These are phyloP conservation scores for Ceratocystiopsis brevicomis DNA, from an alignment of 2,329 filamentous ascomycete species.

Conservation along the genomic window DNA sequence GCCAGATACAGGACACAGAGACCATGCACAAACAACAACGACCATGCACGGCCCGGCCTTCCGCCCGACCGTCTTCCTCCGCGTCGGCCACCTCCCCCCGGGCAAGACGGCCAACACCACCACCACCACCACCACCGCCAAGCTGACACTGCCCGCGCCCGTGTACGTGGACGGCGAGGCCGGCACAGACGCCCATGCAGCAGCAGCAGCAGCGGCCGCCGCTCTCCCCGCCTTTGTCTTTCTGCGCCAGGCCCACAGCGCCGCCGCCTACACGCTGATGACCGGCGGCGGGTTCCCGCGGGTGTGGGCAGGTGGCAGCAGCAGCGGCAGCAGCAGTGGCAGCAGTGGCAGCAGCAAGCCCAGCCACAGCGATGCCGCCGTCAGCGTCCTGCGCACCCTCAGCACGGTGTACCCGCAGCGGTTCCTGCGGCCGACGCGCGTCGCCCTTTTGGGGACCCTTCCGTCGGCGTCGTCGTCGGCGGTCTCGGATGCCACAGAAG, in stretches of 20 bases:
- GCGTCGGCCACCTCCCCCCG: no score
- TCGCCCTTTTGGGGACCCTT: conserved; percentile 16
- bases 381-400: conserved; percentile 17
- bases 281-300: conserved; percentile 17
- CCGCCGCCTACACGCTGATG: conserved; percentile 29
- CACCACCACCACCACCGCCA: no score
- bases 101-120: no score
- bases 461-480: no score
- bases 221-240: conserved; percentile 26
- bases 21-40: no score
- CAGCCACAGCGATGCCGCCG: neutral
- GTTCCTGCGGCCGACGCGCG: conserved; percentile 23
- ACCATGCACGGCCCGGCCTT: no score
- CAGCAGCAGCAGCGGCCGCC: no score
- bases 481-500: no score
- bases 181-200: no score
- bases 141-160: no score
- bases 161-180: conserved; percentile 10
- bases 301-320: neutral
- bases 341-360: neutral
- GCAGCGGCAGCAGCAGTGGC: neutral
- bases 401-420: conserved; percentile 29
- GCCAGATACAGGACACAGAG: no score
- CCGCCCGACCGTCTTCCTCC: no score
- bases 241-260: conserved; percentile 25